phyloP scores from a whole-genome alignment of 1,284 basidiomycete species.

The Porodaedalea pini region DNA sequence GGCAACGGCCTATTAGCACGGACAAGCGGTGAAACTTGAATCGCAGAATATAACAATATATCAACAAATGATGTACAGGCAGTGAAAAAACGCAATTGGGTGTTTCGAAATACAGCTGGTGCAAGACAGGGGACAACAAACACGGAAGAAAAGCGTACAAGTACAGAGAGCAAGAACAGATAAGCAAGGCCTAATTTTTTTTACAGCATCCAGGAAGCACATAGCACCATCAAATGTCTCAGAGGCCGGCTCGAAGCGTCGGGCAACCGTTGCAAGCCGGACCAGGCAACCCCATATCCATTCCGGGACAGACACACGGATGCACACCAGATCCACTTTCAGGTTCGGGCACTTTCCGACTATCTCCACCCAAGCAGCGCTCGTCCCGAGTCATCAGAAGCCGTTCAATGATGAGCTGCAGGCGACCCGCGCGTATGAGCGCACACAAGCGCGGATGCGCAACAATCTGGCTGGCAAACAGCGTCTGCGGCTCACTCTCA shows the following conservation, averaged over 20 bases:
- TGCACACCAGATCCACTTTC: neutral
- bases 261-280: neutral
- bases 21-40: no score
- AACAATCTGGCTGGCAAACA: conserved; percentile 13
- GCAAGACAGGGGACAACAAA: no score
- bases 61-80: no score
- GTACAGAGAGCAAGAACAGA: no score
- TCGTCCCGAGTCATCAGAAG: neutral
- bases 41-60: no score
- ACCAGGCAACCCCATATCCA: neutral
- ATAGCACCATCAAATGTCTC: no score
- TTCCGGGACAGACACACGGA: neutral
- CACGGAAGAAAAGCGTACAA: no score
- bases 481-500: conserved; percentile 1
- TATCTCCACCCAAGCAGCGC: neutral
- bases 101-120: no score
- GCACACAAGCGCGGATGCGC: conserved; percentile 14
- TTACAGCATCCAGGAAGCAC: no score
- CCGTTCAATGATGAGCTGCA: conserved; percentile 14
- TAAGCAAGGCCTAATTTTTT: no score
- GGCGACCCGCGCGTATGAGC: conserved; percentile 14
- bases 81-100: no score
- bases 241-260: neutral
- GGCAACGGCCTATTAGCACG: no score
- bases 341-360: neutral